Base-by-base conservation (phyloP, 768 basidiomycete species). In the Trametes cinnabarina region DNA sequence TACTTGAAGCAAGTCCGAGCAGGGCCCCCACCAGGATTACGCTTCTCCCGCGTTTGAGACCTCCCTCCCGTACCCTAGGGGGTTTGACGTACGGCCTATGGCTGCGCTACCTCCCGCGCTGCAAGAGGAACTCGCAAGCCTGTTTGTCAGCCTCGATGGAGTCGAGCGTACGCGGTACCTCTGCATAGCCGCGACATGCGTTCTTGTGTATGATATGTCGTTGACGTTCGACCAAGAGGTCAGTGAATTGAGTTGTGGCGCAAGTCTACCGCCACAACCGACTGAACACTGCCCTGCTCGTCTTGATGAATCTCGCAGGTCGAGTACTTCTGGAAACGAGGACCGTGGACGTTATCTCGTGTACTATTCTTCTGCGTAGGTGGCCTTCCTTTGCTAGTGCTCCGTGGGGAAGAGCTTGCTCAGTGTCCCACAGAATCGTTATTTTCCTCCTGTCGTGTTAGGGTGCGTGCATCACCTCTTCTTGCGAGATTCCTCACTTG, bases 351-450 rank as follows among this genome's bases (percentile, higher is more conserved):
- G 3, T 43, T 59, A 19, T 61, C 64, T 14, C 58, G 64, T 30
- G 50, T 63, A 26, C 34, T 65, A n/a, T 65, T 59, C 47, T 59
- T 65, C 34, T 14, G 58, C 30, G 64, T 65, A 22, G 46, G 64
- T 43, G 9, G 17, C 2, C n/a, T 19, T 8, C 10, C 7, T 34
- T 42, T 10, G 12, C 6, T 11, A 11, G 7, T 4, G 1, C 32
- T 3, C 3, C n/a, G 1, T 14, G 12, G 6, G 15, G 20, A 44
- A 14, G n/a, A 3, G 41, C 41, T 8, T 28, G 10, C 22, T 44
- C 30, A 47, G 12, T 9, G 34, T 15, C 30, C 15, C 15, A 17
- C 20, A 65, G 64, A 65, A 65, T 47, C 61, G 64, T 23, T 65
- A 65, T 40, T 51, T 60, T 14, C 52, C 61, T 15, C 61, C 47